Evolutionary conservation across 257 asterid genomes (phyloP), one percentile per base, ranked within the genome.

Genomic region (Capsicum chinense): DNA sequence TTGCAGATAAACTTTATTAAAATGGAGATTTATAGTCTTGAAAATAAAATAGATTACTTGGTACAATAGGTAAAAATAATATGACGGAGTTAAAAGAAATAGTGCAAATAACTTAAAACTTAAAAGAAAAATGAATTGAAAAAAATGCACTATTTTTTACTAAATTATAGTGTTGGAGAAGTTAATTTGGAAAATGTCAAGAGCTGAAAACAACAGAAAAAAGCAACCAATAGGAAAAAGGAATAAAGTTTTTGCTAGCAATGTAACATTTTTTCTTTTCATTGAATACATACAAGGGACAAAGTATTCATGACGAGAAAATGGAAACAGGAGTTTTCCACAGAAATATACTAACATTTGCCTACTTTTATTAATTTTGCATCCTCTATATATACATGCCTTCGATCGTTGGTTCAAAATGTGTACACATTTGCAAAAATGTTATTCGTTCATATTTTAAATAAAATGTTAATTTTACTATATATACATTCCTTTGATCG

Each of bases 331-430:
- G 11, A 67, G 71, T 21, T 26, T 26, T 39, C 44, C 0, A 3
- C 35, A 6, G 59, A 48, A 48, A 19, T 47, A 69, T 62, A 62
- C 37, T 62, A 47, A 15, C 57, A 50, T 74, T 50, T 74, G 19
- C 80, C 60, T 48, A 74, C 60, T 6, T 50, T 74, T 74, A 74
- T 50, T 48, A 74, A 74, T 50, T 44, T 19, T 10, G n/a, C 56
- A 69, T 39, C 33, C 33, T 26, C 7, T 48, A 7, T 48, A 4
- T 39, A 4, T 26, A 26, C 80, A 48, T 73, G 79, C 35, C 79
- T n/a, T 6, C 33, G 2, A 26, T 26, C 4, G 13, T n/a, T 11
- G 12, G 39, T 1, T 64, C 17, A 26, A 56, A 12, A 63, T 4
- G 44, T 26, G 70, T 64, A 4, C 44, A 26, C 9, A 10, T 9